These are phyloP conservation scores for Hyaloscypha variabilis DNA, from an alignment of 495 filamentous ascomycete genomes.

Conservation along the genomic window DNA sequence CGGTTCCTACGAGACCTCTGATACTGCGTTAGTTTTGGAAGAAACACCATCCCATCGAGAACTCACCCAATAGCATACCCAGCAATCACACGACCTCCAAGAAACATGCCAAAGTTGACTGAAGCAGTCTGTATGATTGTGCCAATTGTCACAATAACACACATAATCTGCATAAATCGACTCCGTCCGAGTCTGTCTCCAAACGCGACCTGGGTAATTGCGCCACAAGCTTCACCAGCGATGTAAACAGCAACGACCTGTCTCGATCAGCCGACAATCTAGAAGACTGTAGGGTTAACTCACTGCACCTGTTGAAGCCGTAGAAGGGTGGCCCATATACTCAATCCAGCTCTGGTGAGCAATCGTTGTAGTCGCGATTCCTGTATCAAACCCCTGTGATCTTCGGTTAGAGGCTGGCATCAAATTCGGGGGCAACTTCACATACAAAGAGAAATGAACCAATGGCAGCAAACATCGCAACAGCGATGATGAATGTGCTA, in stretches of 20 bases:
- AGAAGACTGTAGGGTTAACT: conserved; percentile 18
- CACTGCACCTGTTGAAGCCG: conserved; percentile 60
- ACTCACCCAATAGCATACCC: too few relatives aligned
- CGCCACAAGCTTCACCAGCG: conserved; percentile 58
- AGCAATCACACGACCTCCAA: conserved; percentile 57
- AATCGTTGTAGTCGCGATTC: conserved; percentile 63
- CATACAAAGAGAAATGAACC: conserved; percentile 61
- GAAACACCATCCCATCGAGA: conserved; percentile 49
- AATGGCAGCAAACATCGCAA: conserved; percentile 57
- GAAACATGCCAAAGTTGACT: conserved; percentile 62
- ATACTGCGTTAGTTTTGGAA: not conserved
- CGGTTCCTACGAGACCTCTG: conserved; percentile 57
- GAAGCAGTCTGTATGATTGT: conserved; percentile 58
- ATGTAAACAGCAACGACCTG: conserved; percentile 62
- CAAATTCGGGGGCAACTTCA: not conserved
- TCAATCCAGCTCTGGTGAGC: conserved; percentile 62
- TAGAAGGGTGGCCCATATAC: conserved; percentile 58
- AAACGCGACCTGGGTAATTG: conserved; percentile 53
- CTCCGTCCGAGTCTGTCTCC: conserved; percentile 60
- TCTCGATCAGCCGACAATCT: not conserved
- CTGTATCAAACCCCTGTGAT: conserved; percentile 56
- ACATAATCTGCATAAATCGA: conserved; percentile 61
- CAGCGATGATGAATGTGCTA: conserved; percentile 33
- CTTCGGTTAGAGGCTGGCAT: not conserved
- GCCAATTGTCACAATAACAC: conserved; percentile 58